These are phyloP conservation scores for Agaricus subrufescens DNA, from an alignment of 768 basidiomycete genomes.

Conservation along the genomic window DNA sequence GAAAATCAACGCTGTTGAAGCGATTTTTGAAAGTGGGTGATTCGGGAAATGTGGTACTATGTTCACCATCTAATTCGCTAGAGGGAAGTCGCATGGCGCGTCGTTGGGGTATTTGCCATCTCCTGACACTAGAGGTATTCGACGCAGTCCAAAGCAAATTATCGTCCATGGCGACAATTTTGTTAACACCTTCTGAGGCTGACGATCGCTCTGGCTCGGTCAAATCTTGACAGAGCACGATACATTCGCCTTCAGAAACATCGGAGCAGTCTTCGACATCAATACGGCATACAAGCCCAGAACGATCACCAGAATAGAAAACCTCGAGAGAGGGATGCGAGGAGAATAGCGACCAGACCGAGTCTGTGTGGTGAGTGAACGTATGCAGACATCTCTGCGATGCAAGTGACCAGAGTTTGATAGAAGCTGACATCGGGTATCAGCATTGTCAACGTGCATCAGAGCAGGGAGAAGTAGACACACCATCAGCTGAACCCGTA, in stretches of 20 bases:
- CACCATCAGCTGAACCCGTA: conserved; percentile 78
- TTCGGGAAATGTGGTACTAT: conserved; percentile 13
- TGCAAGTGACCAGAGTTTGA: conserved; percentile 91
- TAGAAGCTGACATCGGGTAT: conserved; percentile 43
- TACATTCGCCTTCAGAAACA: conserved; percentile 85
- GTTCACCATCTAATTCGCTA: conserved; percentile 21
- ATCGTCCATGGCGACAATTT: conserved; percentile 80
- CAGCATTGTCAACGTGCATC: conserved; percentile 6
- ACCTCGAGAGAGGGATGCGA: conserved; percentile 78
- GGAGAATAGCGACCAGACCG: conserved; percentile 91
- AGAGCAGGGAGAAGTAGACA: conserved; percentile 4
- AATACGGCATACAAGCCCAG: conserved; percentile 87
- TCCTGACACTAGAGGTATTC: conserved; percentile 71
- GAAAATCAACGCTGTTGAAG: conserved; percentile 4
- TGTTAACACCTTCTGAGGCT: conserved; percentile 60
- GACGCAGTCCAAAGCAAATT: conserved; percentile 87
- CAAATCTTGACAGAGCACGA: conserved; percentile 73
- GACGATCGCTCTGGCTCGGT: conserved; percentile 32
- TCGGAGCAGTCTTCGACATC: conserved; percentile 82
- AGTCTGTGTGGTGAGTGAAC: conserved; percentile 91
- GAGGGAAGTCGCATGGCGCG: conserved; percentile 29
- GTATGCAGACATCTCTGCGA: conserved; percentile 92
- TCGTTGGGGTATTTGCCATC: conserved; percentile 71
- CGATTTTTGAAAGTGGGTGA: conserved; percentile 17
- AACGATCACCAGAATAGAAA: conserved; percentile 94